Base-by-base conservation (phyloP, 768 basidiomycete genomes). In the Russula sp. region DNA sequence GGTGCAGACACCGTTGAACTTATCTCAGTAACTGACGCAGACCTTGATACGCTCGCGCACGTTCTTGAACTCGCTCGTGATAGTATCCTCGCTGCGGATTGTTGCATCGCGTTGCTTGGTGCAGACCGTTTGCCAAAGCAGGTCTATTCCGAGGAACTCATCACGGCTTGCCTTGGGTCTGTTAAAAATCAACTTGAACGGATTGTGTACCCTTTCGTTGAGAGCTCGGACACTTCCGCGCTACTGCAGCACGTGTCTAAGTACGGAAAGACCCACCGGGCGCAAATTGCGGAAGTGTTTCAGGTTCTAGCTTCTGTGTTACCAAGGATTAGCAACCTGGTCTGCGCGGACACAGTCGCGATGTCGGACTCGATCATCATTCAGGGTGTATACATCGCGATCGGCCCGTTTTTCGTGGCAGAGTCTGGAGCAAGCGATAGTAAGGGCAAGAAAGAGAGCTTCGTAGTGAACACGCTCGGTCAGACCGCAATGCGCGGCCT, bases 91-190 rank as follows among this genome's bases (percentile, higher is more conserved):
- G 93, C 94, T 4, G 91, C 91, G 0, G 91, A 94, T 71, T 92
- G 89, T 67, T 87, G 84, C 64, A 79, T 96, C 66, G 83, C 87
- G 0, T 73, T 97, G 6, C 79, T 98, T 34, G 83, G 84, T 2
- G 86, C 87, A 37, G 91, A 92, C 66, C 80, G 88, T 27, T 76
- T 96, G 59, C 83, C 91, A 2, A 96, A 96, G 73, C 91, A 94
- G 82, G 94, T 93, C 9, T 96, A 96, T 73, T 97, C 96, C 0
- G 94, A 98, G 72, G 97, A 99, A 71, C 79, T 94, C 11, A 91
- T 99, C 65, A 86, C 86, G 0, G 77, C 82, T 0, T 92, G 94
- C 74, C 78, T 98, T 18, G 78, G 75, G 48, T 78, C 87, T 0
- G 80, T 94, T 65, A 94, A 95, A 72, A 89, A 88, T 65, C 87